Evolutionary conservation across 768 basidiomycete species (phyloP).

Genomic region (Gautieria morchelliformis): DNA sequence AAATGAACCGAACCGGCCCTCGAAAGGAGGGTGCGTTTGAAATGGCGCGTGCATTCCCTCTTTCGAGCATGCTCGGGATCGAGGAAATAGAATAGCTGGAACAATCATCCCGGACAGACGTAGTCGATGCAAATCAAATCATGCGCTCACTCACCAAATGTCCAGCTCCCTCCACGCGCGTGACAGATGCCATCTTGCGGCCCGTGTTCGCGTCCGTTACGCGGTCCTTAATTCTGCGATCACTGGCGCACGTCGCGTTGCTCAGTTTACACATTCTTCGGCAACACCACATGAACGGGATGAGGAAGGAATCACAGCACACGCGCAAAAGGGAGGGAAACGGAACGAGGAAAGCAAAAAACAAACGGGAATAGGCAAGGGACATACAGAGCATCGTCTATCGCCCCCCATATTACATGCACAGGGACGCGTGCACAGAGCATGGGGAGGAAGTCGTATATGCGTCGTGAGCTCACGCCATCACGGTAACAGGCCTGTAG

Average conservation of each 20-base stretch:
- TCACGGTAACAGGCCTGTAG: constrained; percentile 37
- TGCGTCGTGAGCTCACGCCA: constrained; percentile 20
- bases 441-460: constrained; percentile 24
- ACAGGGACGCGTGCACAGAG: constrained; percentile 28
- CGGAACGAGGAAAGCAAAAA: neutral
- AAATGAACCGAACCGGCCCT: no score
- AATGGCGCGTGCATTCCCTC: no score
- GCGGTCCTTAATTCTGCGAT: constrained; percentile 26
- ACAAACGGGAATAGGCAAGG: neutral
- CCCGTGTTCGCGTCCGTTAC: constrained; percentile 27
- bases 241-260: constrained; percentile 14
- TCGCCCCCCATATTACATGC: constrained; percentile 38
- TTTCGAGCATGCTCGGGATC: no score
- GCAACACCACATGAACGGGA: no score
- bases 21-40: no score
- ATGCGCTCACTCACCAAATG: constrained; percentile 26
- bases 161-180: constrained; percentile 29
- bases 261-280: no score
- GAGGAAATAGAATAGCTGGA: no score
- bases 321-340: no score
- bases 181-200: constrained; percentile 30
- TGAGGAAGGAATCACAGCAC: no score
- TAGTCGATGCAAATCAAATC: no score
- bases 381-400: constrained; percentile 35
- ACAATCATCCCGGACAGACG: no score